phyloP scores from a whole-genome alignment of 495 filamentous ascomycete genomes.

The Geoglossum glabrum region DNA sequence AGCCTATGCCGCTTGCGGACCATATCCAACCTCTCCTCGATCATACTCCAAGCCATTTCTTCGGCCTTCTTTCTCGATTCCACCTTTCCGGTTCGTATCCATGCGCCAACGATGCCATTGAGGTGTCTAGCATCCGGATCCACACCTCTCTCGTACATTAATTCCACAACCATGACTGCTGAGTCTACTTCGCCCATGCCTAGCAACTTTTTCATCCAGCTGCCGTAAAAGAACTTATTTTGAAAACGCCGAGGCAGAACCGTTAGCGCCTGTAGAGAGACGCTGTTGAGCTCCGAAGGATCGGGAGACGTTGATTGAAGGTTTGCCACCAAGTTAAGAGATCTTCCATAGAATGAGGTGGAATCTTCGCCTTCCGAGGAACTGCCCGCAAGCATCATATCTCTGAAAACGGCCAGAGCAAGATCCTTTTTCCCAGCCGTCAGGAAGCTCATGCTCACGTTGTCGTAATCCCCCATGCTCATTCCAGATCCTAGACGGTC shows the following conservation, averaged over 20 bases:
- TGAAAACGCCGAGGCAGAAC: conserved; percentile 39
- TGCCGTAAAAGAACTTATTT: conserved; percentile 63
- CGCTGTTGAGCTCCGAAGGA: conserved; percentile 27
- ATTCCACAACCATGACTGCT: conserved; percentile 42
- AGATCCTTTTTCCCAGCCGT: conserved; percentile 35
- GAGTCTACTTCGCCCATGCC: conserved; percentile 49
- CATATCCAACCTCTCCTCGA: conserved; percentile 40
- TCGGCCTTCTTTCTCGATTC: conserved; percentile 40
- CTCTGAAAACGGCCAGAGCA: conserved; percentile 54
- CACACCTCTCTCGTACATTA: conserved; percentile 46
- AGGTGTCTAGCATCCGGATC: conserved; percentile 45
- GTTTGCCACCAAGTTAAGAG: conserved; percentile 23
- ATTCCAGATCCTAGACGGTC: conserved; percentile 37
- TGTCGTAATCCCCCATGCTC: conserved; percentile 56
- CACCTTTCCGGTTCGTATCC: conserved; percentile 38
- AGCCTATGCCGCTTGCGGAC: conserved; percentile 24
- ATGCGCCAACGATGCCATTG: conserved; percentile 57
- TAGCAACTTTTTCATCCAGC: conserved; percentile 64
- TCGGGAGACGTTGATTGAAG: conserved; percentile 28
- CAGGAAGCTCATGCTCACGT: conserved; percentile 41
- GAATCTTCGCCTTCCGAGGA: conserved; percentile 26
- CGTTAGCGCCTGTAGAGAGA: conserved; percentile 29
- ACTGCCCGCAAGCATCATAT: conserved; percentile 58
- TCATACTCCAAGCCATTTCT: conserved; percentile 56
- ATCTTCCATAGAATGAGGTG: conserved; percentile 26